A percentile compares a stretch with the other conserved stretches of the same genome.
phyloP scores from a whole-genome alignment of 805 yeast genomes.

The Suhomyces sp. region DNA sequence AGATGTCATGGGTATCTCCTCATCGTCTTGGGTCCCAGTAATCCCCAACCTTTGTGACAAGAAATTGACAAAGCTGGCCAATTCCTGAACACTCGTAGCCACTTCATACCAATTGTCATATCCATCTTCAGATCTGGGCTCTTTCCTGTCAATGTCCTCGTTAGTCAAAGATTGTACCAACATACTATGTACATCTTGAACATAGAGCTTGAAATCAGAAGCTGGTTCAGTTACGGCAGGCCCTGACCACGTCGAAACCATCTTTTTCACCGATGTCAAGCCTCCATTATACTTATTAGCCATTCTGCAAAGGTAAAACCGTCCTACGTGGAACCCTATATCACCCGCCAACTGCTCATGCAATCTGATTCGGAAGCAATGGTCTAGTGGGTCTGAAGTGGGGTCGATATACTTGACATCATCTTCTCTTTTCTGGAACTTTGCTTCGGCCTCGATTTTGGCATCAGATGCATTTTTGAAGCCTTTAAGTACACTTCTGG shows the following conservation, averaged over 20 bases:
- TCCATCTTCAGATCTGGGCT: not conserved
- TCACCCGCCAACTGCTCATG: slow-evolving; percentile 39
- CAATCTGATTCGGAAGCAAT: slow-evolving; percentile 31
- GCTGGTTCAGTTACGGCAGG: slow-evolving; percentile 12
- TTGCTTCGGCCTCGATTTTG: slow-evolving; percentile 30
- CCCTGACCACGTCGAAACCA: slow-evolving; percentile 24
- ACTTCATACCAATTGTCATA: slow-evolving; percentile 31
- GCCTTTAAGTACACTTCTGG: slow-evolving; percentile 36
- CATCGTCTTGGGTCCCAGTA: not conserved
- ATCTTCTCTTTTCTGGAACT: slow-evolving; percentile 26
- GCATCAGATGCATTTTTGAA: slow-evolving; percentile 28
- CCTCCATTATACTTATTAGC: slow-evolving; percentile 35
- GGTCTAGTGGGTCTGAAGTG: slow-evolving; percentile 33
- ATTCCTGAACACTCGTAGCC: slow-evolving; percentile 29
- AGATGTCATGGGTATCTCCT: slow-evolving; percentile 15
- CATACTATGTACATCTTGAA: slow-evolving; percentile 38
- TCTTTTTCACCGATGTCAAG: slow-evolving; percentile 30
- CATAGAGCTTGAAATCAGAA: slow-evolving; percentile 37
- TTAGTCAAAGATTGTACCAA: slow-evolving; percentile 23
- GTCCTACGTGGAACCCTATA: slow-evolving; percentile 37
- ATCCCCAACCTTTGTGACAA: slow-evolving; percentile 22
- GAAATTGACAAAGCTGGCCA: slow-evolving; percentile 24
- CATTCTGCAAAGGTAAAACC: slow-evolving; percentile 39
- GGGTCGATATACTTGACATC: slow-evolving; percentile 34
- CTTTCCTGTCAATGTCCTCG: slow-evolving; percentile 28